Conservation (phyloP, 1,284 basidiomycete genomes). For the Ceraceosorus bombacis region DNA sequence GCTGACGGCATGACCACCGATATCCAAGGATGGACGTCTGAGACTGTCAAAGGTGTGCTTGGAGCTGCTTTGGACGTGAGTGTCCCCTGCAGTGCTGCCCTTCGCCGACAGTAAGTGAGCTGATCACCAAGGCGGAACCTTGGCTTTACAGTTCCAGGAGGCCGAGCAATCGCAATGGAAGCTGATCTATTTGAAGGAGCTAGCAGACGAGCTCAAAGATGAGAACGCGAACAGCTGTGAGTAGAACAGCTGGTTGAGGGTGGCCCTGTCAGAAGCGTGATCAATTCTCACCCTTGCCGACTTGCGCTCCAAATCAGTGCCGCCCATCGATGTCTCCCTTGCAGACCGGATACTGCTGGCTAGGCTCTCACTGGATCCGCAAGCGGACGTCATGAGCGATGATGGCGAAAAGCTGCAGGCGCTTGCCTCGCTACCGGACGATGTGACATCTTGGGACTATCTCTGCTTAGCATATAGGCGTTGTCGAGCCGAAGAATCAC, state of each 20-base stretch:
- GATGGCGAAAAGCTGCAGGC: constrained; percentile 72
- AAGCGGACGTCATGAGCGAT: constrained; percentile 65
- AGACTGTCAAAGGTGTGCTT: too few relatives aligned
- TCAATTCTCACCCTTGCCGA: background rate
- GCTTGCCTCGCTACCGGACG: constrained; percentile 66
- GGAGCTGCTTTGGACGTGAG: too few relatives aligned
- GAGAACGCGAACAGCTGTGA: constrained; percentile 58
- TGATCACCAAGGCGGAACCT: too few relatives aligned
- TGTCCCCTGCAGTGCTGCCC: too few relatives aligned
- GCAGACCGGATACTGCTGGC: constrained; percentile 77
- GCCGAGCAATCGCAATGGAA: constrained; percentile 66
- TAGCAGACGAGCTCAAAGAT: constrained; percentile 63
- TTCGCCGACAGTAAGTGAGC: too few relatives aligned
- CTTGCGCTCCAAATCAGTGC: background rate
- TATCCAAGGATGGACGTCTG: too few relatives aligned
- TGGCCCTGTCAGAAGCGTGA: background rate
- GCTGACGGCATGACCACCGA: too few relatives aligned
- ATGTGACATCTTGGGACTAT: constrained; percentile 83
- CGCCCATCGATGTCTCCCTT: constrained; percentile 46
- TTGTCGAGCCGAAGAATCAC: constrained; percentile 23
- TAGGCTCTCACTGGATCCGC: constrained; percentile 71
- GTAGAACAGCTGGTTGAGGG: background rate
- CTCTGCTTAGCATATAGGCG: constrained; percentile 80
- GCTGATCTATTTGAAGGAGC: constrained; percentile 72
- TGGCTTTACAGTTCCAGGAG: constrained; percentile 32